A percentile compares a stretch with the other conserved stretches of the same genome.
phyloP scores from a whole-genome alignment of 192 early-diverging fungal genomes.

The Backusella westeae region DNA sequence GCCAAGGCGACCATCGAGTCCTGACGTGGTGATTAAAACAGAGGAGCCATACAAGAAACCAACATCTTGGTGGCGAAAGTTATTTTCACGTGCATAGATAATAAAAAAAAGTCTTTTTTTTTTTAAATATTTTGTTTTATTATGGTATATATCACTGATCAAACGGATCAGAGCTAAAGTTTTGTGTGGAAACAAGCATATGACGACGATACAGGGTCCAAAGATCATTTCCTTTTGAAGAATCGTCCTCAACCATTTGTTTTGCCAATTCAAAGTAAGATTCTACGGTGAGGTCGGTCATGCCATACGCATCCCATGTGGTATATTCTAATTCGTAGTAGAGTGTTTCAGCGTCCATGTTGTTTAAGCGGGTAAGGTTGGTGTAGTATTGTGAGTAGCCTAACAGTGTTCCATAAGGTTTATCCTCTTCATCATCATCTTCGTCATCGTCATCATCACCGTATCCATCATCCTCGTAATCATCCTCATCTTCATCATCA shows the following conservation, averaged over 20 bases:
- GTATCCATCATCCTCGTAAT: background rate
- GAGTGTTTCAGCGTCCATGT: background rate
- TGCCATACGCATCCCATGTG: conserved; percentile 39
- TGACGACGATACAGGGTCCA: conserved; percentile 3
- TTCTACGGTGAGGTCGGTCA: conserved; percentile 41
- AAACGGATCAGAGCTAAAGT: background rate
- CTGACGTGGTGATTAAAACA: background rate
- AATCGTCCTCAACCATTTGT: conserved; percentile 18
- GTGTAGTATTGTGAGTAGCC: conserved; percentile 37
- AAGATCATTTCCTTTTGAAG: background rate
- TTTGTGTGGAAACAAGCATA: conserved; percentile 1
- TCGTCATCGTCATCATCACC: background rate
- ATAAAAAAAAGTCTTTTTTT: background rate
- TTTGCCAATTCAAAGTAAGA: conserved; percentile 42
- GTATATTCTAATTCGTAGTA: conserved; percentile 48
- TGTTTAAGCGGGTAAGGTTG: conserved; percentile 24
- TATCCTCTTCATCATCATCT: background rate
- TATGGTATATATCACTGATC: background rate
- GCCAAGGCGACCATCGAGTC: background rate
- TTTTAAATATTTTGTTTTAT: too few relatives aligned
- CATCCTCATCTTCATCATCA: background rate
- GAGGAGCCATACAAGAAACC: background rate
- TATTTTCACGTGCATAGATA: background rate
- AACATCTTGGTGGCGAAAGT: background rate
- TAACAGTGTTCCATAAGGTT: conserved; percentile 27